Base-by-base conservation (phyloP, 1,284 basidiomycete species). In the Apiotrichum sp. region DNA sequence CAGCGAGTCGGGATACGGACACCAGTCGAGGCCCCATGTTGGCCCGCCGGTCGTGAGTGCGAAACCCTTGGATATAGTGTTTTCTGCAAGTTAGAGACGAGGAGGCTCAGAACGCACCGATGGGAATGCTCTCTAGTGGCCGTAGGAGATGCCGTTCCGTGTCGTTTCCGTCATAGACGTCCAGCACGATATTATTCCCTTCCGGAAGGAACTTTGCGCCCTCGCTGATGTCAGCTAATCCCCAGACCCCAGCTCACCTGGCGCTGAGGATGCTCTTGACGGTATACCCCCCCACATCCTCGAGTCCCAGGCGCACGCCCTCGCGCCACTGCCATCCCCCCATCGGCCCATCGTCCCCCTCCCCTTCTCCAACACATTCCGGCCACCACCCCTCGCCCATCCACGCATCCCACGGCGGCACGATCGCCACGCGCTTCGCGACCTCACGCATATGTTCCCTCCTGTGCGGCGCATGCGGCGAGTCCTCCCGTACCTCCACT, bases 11-110 rank as follows among this genome's bases (percentile, higher is more conserved):
- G 86, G 81, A 16, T 85, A 83, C 1, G 92, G 91, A 70, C 89
- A 91, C 91, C 92, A 96, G 65, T 93, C 89, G 16, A 93, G 69
- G 0, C 84, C 88, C 85, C 87, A 91, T 13, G 89, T 86, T 0
- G 88, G 87, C 3, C 85, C 86, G 2, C 93, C 93, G 0, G 87
- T 86, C 60, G 86, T 87, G 73, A 95, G 65, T 9, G 71, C 52
- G 45, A 61, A 66, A 1, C 70, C 69, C 16, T 56, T 47, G 32
- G 48, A 48, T 11, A 49, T 47, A 5, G 41, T 52, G 35, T 29
- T 33, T 8, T 49, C 47, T 35, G 46, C 35, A 2, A 6, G 55
- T 57, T 33, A 57, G 59, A 39, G 34, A n/a, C n/a, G 4, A 9
- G 34, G 2, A 33, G n/a, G n/a, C 13, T 14, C 6, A 35, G 16